A percentile compares a stretch with the other conserved stretches of the same genome.
Evolutionary conservation across 345 rosid species (phyloP).

Genomic region (Lepidium sativum): DNA sequence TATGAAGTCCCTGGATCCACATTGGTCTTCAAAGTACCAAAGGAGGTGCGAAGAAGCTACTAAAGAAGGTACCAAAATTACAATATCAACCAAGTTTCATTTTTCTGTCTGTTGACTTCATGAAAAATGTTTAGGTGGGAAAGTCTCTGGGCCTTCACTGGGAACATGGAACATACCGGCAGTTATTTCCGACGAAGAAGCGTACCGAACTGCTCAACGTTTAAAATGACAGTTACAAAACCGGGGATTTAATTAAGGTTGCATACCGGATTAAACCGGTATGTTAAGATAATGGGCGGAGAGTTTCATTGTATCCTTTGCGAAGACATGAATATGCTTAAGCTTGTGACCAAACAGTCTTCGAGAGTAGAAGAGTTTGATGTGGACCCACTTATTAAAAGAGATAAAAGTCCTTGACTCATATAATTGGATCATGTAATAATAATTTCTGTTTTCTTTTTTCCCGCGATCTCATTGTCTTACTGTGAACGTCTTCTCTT

Average conservation of each 20-base stretch:
- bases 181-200: slow-evolving; percentile 53
- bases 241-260: not conserved
- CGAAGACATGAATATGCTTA: not conserved
- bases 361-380: not conserved
- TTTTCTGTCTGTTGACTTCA: not conserved
- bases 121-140: slow-evolving; percentile 45
- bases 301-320: not conserved
- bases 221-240: not conserved
- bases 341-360: not conserved
- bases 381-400: slow-evolving; percentile 5
- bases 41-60: slow-evolving; percentile 88
- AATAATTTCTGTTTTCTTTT: not conserved
- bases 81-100: not conserved
- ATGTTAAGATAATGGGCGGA: not conserved
- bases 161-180: slow-evolving; percentile 80
- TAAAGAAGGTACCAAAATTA: slow-evolving; percentile 53
- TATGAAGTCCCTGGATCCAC: slow-evolving; percentile 51
- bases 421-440: slow-evolving; percentile 9
- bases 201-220: slow-evolving; percentile 31
- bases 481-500: slow-evolving; percentile 8
- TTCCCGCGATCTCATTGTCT: not conserved
- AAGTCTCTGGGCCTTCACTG: slow-evolving; percentile 43
- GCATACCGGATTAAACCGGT: slow-evolving; percentile 13
- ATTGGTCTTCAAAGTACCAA: slow-evolving; percentile 46
- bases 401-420: slow-evolving; percentile 24